phyloP scores from a whole-genome alignment of 163 green algal genomes.

The Coccomyxa subellipsoidea region DNA sequence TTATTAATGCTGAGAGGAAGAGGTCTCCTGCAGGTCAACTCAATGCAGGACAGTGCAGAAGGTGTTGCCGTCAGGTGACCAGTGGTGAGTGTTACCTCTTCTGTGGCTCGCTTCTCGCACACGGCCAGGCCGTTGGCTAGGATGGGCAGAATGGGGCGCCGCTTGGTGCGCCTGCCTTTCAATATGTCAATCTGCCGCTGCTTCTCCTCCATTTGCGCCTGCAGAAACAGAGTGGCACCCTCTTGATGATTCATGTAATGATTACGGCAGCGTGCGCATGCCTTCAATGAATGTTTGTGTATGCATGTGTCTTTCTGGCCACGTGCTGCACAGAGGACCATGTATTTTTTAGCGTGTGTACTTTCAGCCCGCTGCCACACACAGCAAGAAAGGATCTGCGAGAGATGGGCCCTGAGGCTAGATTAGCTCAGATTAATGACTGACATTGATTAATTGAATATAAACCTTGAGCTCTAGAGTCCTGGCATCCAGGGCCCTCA shows the following conservation, averaged over 20 bases:
- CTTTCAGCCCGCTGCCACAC: neutral
- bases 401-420: no score
- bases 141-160: neutral
- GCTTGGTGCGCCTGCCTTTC: neutral
- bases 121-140: neutral
- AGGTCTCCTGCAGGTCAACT: no score
- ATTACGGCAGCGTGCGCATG: no score
- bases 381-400: no score
- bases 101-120: neutral
- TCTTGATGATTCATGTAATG: no score
- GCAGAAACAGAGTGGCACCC: neutral
- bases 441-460: no score
- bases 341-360: no score
- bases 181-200: neutral
- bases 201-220: neutral
- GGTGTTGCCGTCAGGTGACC: neutral
- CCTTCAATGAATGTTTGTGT: no score
- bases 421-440: no score
- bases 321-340: no score
- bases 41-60: neutral
- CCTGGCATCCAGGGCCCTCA: neutral
- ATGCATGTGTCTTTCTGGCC: no score
- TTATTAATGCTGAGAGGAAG: no score
- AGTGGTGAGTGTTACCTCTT: neutral
- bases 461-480: neutral